Percentiles rank a stretch among this genome's conserved stretches.
Evolutionary conservation across 2,329 filamentous ascomycete species (phyloP).

Genomic region (Thielaviopsis euricoi): DNA sequence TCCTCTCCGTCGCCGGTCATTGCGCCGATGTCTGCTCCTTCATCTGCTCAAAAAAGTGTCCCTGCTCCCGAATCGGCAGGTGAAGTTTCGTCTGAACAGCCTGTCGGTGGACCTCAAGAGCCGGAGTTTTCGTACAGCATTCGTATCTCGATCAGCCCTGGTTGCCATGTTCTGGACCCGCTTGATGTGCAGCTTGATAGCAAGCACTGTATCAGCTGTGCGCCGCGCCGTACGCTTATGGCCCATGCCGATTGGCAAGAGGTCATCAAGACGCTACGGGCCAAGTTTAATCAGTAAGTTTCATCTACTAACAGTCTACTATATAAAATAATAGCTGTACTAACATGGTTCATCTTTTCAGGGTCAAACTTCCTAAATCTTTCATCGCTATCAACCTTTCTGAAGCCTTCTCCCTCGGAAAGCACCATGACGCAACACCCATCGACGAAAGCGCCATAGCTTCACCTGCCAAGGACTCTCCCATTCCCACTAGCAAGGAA

Average conservation of each 20-base stretch:
- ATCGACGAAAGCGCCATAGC: neutral
- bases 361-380: slow-evolving; percentile 49
- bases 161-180: slow-evolving; percentile 91
- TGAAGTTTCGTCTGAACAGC: slow-evolving; percentile 11
- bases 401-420: slow-evolving; percentile 43
- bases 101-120: slow-evolving; percentile 31
- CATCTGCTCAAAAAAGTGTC: neutral
- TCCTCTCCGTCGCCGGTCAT: neutral
- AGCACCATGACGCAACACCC: slow-evolving; percentile 30
- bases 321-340: neutral
- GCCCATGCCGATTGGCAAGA: slow-evolving; percentile 90
- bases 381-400: slow-evolving; percentile 49
- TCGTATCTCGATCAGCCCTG: slow-evolving; percentile 86
- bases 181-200: slow-evolving; percentile 92
- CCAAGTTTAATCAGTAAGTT: slow-evolving; percentile 83
- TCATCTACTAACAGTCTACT: neutral
- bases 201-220: slow-evolving; percentile 89
- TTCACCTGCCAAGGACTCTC: neutral
- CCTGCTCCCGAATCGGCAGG: neutral
- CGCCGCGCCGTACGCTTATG: slow-evolving; percentile 76
- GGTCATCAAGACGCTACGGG: slow-evolving; percentile 86
- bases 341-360: slow-evolving; percentile 17
- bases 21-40: neutral
- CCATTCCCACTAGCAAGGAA: neutral
- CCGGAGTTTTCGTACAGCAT: slow-evolving; percentile 87